Percentiles rank a stretch among this genome's conserved stretches.
Conservation (phyloP, 495 filamentous ascomycete genomes). For the Neurospora sp. region DNA sequence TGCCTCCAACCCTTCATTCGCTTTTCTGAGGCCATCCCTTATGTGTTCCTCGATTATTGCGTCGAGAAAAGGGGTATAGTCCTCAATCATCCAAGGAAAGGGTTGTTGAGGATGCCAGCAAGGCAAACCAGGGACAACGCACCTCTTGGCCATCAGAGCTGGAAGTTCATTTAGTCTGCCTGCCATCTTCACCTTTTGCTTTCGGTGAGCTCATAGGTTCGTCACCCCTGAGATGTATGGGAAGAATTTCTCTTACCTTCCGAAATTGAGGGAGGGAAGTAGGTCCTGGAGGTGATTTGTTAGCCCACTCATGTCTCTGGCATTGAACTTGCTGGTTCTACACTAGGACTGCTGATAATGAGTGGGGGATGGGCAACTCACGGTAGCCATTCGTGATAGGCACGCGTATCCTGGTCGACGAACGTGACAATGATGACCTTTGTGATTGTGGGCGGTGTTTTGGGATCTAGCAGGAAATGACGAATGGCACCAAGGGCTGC, state of each 20-base stretch:
- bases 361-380: conserved; percentile 34
- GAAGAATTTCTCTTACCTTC: not conserved
- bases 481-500: conserved; percentile 61
- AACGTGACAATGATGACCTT: conserved; percentile 77
- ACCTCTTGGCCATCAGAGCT: not conserved
- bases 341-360: not conserved
- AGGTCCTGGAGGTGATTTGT: not conserved
- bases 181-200: not conserved
- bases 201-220: not conserved
- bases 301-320: not conserved
- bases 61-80: not conserved
- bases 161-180: not conserved
- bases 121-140: not conserved
- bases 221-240: not conserved
- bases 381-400: conserved; percentile 64
- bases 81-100: not conserved
- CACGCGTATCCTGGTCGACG: conserved; percentile 60
- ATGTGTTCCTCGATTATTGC: not conserved
- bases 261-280: not conserved
- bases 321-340: not conserved
- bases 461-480: conserved; percentile 50
- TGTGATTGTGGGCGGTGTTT: conserved; percentile 49
- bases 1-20: not conserved
- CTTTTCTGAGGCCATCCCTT: not conserved
- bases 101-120: not conserved